Evolutionary conservation across 1,284 basidiomycete species (phyloP).

Genomic region (Apiotrichum laibachii): DNA sequence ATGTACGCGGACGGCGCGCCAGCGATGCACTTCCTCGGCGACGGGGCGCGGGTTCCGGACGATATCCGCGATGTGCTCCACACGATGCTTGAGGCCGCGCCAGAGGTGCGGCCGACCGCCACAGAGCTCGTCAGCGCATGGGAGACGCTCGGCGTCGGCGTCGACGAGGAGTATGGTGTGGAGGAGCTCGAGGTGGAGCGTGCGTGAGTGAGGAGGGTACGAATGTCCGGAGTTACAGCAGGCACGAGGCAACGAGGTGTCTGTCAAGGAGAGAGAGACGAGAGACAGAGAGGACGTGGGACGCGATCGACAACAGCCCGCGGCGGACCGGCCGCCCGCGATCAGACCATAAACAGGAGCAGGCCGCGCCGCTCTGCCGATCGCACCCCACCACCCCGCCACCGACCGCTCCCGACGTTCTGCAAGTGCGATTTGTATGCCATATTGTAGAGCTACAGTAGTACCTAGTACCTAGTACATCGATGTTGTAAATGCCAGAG

Average conservation of each 20-base stretch:
- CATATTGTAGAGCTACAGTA: slow-evolving; percentile 5
- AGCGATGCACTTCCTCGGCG: slow-evolving; percentile 24
- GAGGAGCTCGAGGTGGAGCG: background rate
- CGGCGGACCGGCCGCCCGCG: too few relatives aligned
- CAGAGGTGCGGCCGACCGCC: slow-evolving; percentile 33
- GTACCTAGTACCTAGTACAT: background rate
- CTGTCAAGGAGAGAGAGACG: too few relatives aligned
- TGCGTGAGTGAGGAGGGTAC: background rate
- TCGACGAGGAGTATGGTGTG: background rate
- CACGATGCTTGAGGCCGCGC: slow-evolving; percentile 38
- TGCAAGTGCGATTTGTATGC: background rate
- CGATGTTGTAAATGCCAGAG: background rate
- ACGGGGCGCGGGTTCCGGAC: slow-evolving; percentile 29
- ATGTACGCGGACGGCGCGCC: slow-evolving; percentile 38
- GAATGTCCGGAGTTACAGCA: too few relatives aligned
- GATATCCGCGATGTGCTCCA: slow-evolving; percentile 32
- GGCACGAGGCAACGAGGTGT: too few relatives aligned
- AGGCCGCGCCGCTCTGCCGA: too few relatives aligned
- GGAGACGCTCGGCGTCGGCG: slow-evolving; percentile 30
- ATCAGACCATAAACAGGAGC: too few relatives aligned
- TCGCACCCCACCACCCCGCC: too few relatives aligned
- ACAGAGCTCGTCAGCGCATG: slow-evolving; percentile 34
- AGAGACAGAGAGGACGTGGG: too few relatives aligned
- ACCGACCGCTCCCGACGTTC: background rate
- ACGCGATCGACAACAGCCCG: too few relatives aligned